These are phyloP conservation scores for Candida alai DNA, from an alignment of 805 yeast genomes.

Conservation along the genomic window DNA sequence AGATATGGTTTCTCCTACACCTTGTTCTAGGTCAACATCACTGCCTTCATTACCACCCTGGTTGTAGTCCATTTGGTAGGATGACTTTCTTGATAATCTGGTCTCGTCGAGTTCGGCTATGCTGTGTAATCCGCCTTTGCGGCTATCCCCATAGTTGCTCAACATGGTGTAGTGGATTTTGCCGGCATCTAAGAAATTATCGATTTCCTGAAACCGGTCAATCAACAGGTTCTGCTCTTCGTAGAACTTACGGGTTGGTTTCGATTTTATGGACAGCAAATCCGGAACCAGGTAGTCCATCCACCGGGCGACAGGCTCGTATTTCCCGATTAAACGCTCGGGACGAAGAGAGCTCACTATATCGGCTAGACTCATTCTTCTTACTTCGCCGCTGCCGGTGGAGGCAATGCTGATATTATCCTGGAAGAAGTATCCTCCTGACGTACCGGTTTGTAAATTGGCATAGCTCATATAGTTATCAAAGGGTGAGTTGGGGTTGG, in stretches of 20 bases:
- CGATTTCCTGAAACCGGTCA: slow-evolving; percentile 55
- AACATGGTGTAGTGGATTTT: slow-evolving; percentile 59
- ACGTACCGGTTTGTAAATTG: too few species aligned
- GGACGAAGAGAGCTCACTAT: slow-evolving; percentile 22
- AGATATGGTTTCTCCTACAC: slow-evolving; percentile 7
- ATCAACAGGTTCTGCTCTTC: slow-evolving; percentile 57
- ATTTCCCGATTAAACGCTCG: slow-evolving; percentile 31
- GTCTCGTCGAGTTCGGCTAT: slow-evolving; percentile 7
- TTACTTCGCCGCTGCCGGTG: slow-evolving; percentile 19
- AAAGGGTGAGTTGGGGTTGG: slow-evolving; percentile 23
- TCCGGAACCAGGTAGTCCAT: slow-evolving; percentile 16
- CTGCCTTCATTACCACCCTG: too few species aligned
- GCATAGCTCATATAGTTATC: slow-evolving; percentile 3
- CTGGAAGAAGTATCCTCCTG: not conserved
- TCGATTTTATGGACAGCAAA: slow-evolving; percentile 17
- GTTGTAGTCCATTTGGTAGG: not conserved
- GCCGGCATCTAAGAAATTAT: slow-evolving; percentile 65
- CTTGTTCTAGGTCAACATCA: slow-evolving; percentile 9
- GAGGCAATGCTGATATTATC: slow-evolving; percentile 15
- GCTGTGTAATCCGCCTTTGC: slow-evolving; percentile 1
- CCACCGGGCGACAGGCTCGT: slow-evolving; percentile 30
- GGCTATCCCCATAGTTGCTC: slow-evolving; percentile 49
- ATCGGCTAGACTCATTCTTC: slow-evolving; percentile 18
- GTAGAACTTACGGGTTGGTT: slow-evolving; percentile 43
- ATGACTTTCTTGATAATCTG: slow-evolving; percentile 2